phyloP scores from a whole-genome alignment of 192 early-diverging fungal species.

The Spizellomyces sp. region DNA sequence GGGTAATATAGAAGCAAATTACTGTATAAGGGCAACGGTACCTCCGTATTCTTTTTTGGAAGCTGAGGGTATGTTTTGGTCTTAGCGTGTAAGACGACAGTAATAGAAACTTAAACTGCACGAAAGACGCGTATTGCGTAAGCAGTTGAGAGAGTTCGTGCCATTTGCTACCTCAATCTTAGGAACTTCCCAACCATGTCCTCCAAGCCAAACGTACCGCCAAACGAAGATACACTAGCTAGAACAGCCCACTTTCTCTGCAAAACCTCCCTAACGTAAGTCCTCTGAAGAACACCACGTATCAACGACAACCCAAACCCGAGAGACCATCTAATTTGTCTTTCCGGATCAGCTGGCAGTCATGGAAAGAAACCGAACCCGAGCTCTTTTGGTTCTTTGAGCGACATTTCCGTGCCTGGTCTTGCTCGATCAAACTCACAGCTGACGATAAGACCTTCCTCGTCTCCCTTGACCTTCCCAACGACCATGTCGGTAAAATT shows the following conservation, averaged over 20 bases:
- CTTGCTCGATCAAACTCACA: constrained; percentile 40
- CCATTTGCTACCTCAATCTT: too few relatives aligned
- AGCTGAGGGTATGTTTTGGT: too few relatives aligned
- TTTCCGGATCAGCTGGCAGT: constrained; percentile 28
- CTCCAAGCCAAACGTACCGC: not conserved
- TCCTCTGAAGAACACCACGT: not conserved
- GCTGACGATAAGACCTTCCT: constrained; percentile 54
- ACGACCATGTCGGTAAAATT: constrained; percentile 41
- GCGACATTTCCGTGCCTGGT: constrained; percentile 43
- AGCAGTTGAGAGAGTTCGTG: too few relatives aligned
- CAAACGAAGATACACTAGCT: constrained; percentile 30
- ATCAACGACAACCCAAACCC: not conserved
- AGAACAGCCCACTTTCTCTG: constrained; percentile 35
- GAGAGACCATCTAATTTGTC: too few relatives aligned
- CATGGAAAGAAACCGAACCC: constrained; percentile 51
- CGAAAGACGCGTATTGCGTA: too few relatives aligned
- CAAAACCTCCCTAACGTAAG: constrained; percentile 30
- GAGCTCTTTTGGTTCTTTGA: constrained; percentile 53
- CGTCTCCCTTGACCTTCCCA: constrained; percentile 50
- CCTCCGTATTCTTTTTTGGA: too few relatives aligned
- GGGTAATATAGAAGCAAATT: too few relatives aligned
- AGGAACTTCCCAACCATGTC: not conserved
- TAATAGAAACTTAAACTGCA: too few relatives aligned
- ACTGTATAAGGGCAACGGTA: too few relatives aligned
- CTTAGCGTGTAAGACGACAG: too few relatives aligned